These are phyloP conservation scores for Hordeum pubiflorum DNA, from an alignment of 202 grass and related monocot genomes.

Conservation along the genomic window DNA sequence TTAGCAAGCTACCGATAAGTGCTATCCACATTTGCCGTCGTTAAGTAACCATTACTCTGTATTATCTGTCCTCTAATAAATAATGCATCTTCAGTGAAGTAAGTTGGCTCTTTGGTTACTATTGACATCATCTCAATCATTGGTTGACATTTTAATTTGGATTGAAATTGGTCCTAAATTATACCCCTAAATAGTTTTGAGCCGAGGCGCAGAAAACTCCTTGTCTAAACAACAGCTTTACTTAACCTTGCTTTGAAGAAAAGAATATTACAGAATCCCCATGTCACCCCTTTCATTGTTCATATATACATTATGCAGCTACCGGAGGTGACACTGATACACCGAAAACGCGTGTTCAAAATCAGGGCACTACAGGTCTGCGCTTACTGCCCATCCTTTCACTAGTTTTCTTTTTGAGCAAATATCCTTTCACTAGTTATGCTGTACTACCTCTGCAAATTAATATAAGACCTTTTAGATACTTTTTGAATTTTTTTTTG, in stretches of 20 bases:
- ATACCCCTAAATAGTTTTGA: neutral
- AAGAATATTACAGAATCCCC: neutral
- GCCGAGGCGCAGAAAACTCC: neutral
- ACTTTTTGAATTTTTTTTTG: too few species aligned
- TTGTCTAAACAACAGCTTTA: neutral
- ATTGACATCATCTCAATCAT: neutral
- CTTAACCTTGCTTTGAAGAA: neutral
- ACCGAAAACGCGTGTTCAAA: neutral
- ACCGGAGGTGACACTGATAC: neutral
- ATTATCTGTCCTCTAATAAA: neutral
- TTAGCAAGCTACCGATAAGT: neutral
- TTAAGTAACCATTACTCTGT: neutral
- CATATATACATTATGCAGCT: constrained; percentile 21
- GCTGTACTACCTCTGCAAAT: neutral
- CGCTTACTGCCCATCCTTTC: neutral
- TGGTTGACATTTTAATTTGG: neutral
- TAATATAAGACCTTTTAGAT: too few species aligned
- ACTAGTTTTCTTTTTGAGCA: neutral
- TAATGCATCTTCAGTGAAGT: neutral
- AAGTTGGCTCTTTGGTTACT: neutral
- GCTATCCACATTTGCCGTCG: neutral
- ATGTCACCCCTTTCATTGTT: neutral
- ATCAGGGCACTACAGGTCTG: constrained; percentile 27
- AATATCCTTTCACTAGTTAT: neutral
- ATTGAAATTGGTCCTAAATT: neutral